phyloP scores from a whole-genome alignment of 352 stramenopile genomes.

The Aphanomyces invadans region DNA sequence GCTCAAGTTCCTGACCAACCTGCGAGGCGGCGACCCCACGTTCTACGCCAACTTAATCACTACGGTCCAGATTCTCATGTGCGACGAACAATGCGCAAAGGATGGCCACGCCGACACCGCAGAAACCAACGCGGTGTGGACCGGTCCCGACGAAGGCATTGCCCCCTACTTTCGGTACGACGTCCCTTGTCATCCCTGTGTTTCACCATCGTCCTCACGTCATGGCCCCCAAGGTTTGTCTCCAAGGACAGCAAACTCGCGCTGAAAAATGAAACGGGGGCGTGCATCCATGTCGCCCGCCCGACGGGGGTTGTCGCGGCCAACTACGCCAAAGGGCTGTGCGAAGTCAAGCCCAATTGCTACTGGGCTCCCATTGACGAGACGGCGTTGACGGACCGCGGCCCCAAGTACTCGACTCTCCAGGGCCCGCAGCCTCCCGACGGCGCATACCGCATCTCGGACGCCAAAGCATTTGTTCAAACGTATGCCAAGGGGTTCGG shows the following conservation, averaged over 20 bases:
- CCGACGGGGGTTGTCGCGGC: slow-evolving; percentile 27
- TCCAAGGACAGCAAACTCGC: slow-evolving; percentile 27
- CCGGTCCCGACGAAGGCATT: slow-evolving; percentile 24
- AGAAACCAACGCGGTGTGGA: slow-evolving; percentile 20
- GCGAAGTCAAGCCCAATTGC: slow-evolving; percentile 57
- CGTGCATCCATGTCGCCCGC: slow-evolving; percentile 31
- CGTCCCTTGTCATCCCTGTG: background rate
- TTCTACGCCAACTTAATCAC: slow-evolving; percentile 60
- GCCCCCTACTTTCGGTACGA: slow-evolving; percentile 6
- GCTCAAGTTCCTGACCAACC: slow-evolving; percentile 34
- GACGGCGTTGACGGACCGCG: slow-evolving; percentile 30
- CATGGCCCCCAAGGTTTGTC: slow-evolving; percentile 34
- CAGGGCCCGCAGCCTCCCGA: slow-evolving; percentile 29
- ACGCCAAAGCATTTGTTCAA: slow-evolving; percentile 32
- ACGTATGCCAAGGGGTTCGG: slow-evolving; percentile 45
- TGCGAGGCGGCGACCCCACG: slow-evolving; percentile 47
- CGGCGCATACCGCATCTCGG: slow-evolving; percentile 29
- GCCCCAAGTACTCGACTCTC: slow-evolving; percentile 28
- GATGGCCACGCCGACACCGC: background rate
- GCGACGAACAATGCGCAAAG: slow-evolving; percentile 32
- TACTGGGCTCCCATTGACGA: slow-evolving; percentile 45
- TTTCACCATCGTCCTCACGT: too few relatives aligned
- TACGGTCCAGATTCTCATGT: slow-evolving; percentile 44
- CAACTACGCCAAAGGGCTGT: slow-evolving; percentile 33
- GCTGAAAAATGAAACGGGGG: slow-evolving; percentile 38